A percentile compares a stretch with the other conserved stretches of the same genome.
Conservation (phyloP, 23 red algal genomes). For the Gracilariopsis chorda region DNA sequence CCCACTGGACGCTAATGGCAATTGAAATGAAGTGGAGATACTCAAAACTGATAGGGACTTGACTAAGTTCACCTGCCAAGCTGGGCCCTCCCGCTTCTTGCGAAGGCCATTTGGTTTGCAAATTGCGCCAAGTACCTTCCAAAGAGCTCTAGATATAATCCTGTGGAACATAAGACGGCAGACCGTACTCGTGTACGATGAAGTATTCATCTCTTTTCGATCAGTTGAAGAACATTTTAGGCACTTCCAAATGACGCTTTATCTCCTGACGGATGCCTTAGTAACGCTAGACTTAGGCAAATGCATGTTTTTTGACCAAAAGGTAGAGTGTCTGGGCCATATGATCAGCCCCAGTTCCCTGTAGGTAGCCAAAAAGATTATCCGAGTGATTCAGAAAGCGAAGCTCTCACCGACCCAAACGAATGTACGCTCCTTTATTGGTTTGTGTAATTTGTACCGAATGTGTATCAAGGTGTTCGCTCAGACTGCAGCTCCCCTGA, state of each 20-base stretch:
- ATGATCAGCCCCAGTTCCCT: not conserved
- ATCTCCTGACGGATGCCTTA: not conserved
- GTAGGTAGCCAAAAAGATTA: not conserved
- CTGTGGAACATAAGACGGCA: no score
- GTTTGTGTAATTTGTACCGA: constrained; percentile 21
- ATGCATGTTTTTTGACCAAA: not conserved
- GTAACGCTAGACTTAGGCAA: not conserved
- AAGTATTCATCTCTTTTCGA: no score
- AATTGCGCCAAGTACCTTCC: no score
- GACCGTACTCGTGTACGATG: no score
- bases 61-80: no score
- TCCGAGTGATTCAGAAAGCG: not conserved
- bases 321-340: constrained; percentile 7
- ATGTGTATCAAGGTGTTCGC: constrained; percentile 5
- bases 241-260: not conserved
- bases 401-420: not conserved
- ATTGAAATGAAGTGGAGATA: no score
- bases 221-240: not conserved
- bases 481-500: not conserved
- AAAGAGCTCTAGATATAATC: no score
- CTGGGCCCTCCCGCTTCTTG: no score
- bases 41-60: no score
- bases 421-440: not conserved
- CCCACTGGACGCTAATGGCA: no score
- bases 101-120: no score